Evolutionary conservation across 768 basidiomycete genomes (phyloP), one percentile per base, ranked within the genome.

Genomic region (Amanita exitialis): DNA sequence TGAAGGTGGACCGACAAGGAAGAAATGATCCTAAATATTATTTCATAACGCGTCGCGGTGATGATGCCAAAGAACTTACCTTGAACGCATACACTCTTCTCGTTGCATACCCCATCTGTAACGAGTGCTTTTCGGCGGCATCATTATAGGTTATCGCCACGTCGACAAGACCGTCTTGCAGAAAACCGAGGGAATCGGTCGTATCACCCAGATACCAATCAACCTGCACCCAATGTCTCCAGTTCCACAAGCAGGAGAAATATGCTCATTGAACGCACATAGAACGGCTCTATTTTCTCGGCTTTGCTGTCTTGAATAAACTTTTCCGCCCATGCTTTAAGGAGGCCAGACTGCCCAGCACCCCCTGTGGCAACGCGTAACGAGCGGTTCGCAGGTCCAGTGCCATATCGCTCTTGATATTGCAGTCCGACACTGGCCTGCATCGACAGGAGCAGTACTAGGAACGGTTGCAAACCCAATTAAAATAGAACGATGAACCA

Each of bases 141-240:
- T 65, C 65, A 41, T 77, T 76, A 48, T 80, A 79, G 2, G 77
- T 78, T 27, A 79, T 66, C 0, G 75, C 76, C 23, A 78, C 54
- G 54, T 78, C 77, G 3, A 76, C 71, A 2, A 61, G 58, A 12
- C 73, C 73, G 3, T 64, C 61, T 0, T 66, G 65, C 12, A 80
- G 62, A 42, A 65, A 68, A 0, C 61, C 62, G 1, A 80, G 62
- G 52, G 73, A 76, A 49, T 78, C 66, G 0, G 77, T 79, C 5
- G 77, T 78, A 55, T 80, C 79, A 3, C 76, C 76, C 21, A 79
- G 62, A 58, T 75, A 75, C 79, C 79, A 80, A 7, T 66, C 78
- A 20, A 79, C 69, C 78, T 79, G 49, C 10, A 2, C 12, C 15
- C 32, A 18, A 28, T 18, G 13, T 20, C 23, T 49, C 10, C 20